Evolutionary conservation across 2,329 filamentous ascomycete genomes (phyloP), one percentile per base, ranked within the genome.

Genomic region (Talaromyces amestolkiae): DNA sequence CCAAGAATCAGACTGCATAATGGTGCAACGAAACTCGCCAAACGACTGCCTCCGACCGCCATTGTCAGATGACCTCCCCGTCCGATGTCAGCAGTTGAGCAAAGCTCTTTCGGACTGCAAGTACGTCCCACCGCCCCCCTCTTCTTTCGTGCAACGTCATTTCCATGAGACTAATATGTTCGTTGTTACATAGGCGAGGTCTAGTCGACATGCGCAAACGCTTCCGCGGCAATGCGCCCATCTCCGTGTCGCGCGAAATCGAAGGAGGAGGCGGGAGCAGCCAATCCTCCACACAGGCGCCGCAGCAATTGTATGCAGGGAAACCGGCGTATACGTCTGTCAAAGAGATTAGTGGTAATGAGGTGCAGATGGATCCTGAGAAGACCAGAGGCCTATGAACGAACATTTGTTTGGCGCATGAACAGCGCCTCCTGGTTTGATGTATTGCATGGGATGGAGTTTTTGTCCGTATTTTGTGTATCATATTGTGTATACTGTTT

Each of bases 191-290:
- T 54, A 80, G 79, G 75, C 91, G 94, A 70, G 95, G 95, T 70
- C 88, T 96, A 87, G 91, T 98, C 72, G 95, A 99, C 78, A 99
- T 99, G 95, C 91, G 95, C 77, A 98, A 98, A 82, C 90, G 95
- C 39, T 98, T 99, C 80, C 87, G 95, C 64, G 95, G 95, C 66
- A 98, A 98, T 82, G 87, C 92, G 77, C 93, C 95, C 63, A 89
- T 96, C 69, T 84, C 87, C 27, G 86, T 90, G 70, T 83, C 88
- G 72, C 84, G 88, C 74, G 84, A 89, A 70, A 78, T 86, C 65
- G 88, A 91, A 70, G 81, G 81, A 27, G 80, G 81, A 70, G 81
- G 81, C 31, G 80, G 81, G 11, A 74, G 76, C 56, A 66, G 70
- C 24, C 70, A 74, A 37, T 72, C 72, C 49, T 85, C 86, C 3